These are phyloP conservation scores for Rhizoctonia solani DNA, from an alignment of 1,284 basidiomycete genomes.

Conservation along the genomic window DNA sequence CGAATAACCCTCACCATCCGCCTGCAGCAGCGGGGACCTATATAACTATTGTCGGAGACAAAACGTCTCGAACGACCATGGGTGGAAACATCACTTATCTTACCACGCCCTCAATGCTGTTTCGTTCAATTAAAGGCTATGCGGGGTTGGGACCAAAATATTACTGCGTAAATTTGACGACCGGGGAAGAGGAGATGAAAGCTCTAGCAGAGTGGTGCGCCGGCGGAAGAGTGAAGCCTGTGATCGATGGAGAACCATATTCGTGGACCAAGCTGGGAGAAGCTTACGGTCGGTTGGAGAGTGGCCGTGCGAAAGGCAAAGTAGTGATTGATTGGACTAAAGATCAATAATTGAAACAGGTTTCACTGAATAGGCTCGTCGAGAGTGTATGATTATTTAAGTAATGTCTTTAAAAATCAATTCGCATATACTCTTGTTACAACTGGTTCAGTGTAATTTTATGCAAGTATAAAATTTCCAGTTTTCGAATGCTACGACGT, in stretches of 20 bases:
- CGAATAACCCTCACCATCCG: neutral
- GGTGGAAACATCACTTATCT: slow-evolving; percentile 4
- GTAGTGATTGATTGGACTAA: slow-evolving; percentile 3
- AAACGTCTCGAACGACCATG: neutral
- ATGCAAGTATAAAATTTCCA: neutral
- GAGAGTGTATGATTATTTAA: no score
- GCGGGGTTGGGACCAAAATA: neutral
- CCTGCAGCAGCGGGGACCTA: neutral
- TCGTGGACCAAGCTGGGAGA: neutral
- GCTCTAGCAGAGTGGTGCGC: neutral
- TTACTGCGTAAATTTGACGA: neutral
- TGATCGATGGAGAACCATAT: slow-evolving; percentile 3
- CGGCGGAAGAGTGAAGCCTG: neutral
- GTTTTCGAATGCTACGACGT: no score
- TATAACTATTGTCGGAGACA: slow-evolving; percentile 9
- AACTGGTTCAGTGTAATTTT: neutral
- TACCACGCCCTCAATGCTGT: neutral
- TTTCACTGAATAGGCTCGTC: neutral
- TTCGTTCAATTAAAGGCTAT: neutral
- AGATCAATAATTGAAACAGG: neutral
- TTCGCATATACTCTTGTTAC: no score
- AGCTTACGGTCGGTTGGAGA: slow-evolving; percentile 1
- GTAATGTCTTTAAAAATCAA: no score
- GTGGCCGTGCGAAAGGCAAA: slow-evolving; percentile 7
- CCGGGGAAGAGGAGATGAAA: neutral